These are phyloP conservation scores for Apophysomyces sp. DNA, from an alignment of 371 early-diverging fungal species.

Conservation along the genomic window DNA sequence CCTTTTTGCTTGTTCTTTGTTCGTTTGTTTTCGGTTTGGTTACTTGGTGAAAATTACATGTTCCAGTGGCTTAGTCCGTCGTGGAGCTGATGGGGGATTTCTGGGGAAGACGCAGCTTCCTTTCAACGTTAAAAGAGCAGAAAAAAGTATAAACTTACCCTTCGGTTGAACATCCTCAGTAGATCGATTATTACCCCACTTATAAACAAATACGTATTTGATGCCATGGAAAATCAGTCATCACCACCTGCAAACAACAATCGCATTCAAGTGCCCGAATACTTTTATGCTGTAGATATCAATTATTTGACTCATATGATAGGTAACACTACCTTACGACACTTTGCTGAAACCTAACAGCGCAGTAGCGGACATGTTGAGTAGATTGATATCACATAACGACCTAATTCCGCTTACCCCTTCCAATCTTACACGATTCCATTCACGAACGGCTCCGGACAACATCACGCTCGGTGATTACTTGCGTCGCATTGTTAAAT, in stretches of 20 bases:
- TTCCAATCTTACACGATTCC: constrained; percentile 90
- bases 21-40: too few relatives aligned
- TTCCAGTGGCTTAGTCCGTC: too few relatives aligned
- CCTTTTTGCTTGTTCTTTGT: too few relatives aligned
- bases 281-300: constrained; percentile 72
- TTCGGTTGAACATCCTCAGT: too few relatives aligned
- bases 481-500: constrained; percentile 82
- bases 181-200: too few relatives aligned
- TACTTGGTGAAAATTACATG: too few relatives aligned
- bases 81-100: too few relatives aligned
- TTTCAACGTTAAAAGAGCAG: too few relatives aligned
- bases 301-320: constrained; percentile 76
- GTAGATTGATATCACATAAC: constrained; percentile 77
- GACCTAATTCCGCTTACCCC: constrained; percentile 85
- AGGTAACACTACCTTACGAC: constrained; percentile 37
- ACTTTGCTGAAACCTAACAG: background rate
- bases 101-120: too few relatives aligned
- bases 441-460: constrained; percentile 89
- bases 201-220: too few relatives aligned
- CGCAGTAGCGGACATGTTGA: constrained; percentile 72
- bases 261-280: constrained; percentile 57
- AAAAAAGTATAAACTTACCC: too few relatives aligned
- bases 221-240: constrained; percentile 6
- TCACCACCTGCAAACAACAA: constrained; percentile 1
- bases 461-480: constrained; percentile 82